Percentiles rank a stretch among this genome's conserved stretches.
These are phyloP conservation scores for Russula lepida DNA, from an alignment of 768 basidiomycete genomes.

Conservation along the genomic window DNA sequence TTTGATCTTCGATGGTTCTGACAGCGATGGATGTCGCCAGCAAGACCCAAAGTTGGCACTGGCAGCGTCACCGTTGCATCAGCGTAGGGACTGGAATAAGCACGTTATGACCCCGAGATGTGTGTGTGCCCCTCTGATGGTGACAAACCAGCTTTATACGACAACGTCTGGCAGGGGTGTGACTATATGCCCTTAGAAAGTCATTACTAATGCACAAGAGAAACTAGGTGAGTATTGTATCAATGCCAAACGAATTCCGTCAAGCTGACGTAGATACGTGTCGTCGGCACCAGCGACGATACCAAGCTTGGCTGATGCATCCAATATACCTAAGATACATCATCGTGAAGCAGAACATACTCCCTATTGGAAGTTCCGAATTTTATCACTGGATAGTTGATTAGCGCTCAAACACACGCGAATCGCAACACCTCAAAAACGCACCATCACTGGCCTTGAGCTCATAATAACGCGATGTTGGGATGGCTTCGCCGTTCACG, in stretches of 20 bases:
- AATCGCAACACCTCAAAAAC: conserved; percentile 23
- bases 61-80: no score
- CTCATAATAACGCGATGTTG: conserved; percentile 81
- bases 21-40: not conserved
- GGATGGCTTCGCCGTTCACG: conserved; percentile 83
- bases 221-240: no score
- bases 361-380: conserved; percentile 75
- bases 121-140: not conserved
- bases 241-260: no score
- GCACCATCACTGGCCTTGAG: conserved; percentile 69
- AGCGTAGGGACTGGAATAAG: not conserved
- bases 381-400: conserved; percentile 55
- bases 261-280: not conserved
- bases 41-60: not conserved
- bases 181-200: no score
- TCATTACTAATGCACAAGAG: no score
- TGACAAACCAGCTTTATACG: not conserved
- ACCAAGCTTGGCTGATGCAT: not conserved
- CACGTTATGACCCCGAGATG: not conserved
- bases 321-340: conserved; percentile 32
- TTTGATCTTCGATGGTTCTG: not conserved
- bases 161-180: not conserved
- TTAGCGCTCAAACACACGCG: conserved; percentile 4
- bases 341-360: conserved; percentile 81
- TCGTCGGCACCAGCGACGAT: not conserved